Conservation (phyloP, 371 early-diverging fungal genomes). For the Funneliformis caledonium region DNA sequence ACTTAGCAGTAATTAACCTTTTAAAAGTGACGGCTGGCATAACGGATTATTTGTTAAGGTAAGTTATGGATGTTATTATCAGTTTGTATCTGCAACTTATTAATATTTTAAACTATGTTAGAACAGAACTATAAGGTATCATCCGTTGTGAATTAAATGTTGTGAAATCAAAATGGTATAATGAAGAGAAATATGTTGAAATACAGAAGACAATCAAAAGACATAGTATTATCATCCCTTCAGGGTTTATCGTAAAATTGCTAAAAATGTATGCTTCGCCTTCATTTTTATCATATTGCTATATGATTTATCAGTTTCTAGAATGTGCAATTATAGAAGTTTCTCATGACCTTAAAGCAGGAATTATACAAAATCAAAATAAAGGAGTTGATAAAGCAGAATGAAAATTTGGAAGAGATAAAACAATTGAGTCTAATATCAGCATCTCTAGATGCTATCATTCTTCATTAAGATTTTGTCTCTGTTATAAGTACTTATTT, state of each 20-base stretch:
- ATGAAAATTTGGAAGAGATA: slow-evolving; percentile 28
- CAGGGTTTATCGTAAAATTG: slow-evolving; percentile 24
- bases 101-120: slow-evolving; percentile 27
- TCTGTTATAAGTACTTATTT: slow-evolving; percentile 30
- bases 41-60: slow-evolving; percentile 35
- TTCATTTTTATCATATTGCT: slow-evolving; percentile 10
- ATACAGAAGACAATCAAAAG: slow-evolving; percentile 25
- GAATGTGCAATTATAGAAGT: slow-evolving; percentile 31
- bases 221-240: slow-evolving; percentile 19
- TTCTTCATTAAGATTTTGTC: slow-evolving; percentile 27
- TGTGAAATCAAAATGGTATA: slow-evolving; percentile 30
- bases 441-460: slow-evolving; percentile 19
- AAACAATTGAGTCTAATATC: slow-evolving; percentile 24
- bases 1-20: slow-evolving; percentile 35
- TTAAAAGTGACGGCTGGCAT: slow-evolving; percentile 36
- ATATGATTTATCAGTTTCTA: slow-evolving; percentile 28
- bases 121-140: slow-evolving; percentile 30
- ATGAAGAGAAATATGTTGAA: slow-evolving; percentile 30
- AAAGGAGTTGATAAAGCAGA: slow-evolving; percentile 33
- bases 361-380: slow-evolving; percentile 35
- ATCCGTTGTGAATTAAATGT: slow-evolving; percentile 30
- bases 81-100: slow-evolving; percentile 20
- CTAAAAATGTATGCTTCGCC: slow-evolving; percentile 36
- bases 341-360: neutral
- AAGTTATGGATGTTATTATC: slow-evolving; percentile 22